Conservation (phyloP, 768 basidiomycete genomes). For the Lactarius evosmus region DNA sequence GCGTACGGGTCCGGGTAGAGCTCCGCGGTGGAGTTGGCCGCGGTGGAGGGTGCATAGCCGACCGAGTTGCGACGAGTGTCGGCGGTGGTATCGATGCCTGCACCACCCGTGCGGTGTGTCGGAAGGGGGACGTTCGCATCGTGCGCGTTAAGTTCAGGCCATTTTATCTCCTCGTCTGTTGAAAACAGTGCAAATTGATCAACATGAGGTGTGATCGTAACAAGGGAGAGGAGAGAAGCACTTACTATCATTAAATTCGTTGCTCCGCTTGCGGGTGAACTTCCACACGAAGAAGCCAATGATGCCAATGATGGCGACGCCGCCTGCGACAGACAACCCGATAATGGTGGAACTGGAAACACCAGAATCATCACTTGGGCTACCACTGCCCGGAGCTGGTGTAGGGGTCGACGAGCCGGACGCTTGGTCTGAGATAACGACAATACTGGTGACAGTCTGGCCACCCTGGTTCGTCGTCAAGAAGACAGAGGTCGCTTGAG, state of each 20-base stretch:
- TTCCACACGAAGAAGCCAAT: conserved; percentile 83
- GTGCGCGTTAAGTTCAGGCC: conserved; percentile 82
- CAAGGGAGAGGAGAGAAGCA: conserved; percentile 27
- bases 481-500: conserved; percentile 18
- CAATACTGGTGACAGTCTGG: conserved; percentile 31
- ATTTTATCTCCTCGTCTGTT: conserved; percentile 81
- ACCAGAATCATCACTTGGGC: conserved; percentile 35
- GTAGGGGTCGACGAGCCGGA: conserved; percentile 29
- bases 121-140: conserved; percentile 50
- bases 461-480: conserved; percentile 36
- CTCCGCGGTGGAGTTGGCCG: conserved; percentile 45
- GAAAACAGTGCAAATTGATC: conserved; percentile 17
- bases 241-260: conserved; percentile 73
- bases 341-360: conserved; percentile 70
- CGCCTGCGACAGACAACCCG: conserved; percentile 78
- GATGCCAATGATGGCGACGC: conserved; percentile 67
- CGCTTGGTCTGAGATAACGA: conserved; percentile 24
- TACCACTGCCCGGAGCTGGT: conserved; percentile 27
- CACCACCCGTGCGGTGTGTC: conserved; percentile 62
- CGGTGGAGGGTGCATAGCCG: conserved; percentile 46
- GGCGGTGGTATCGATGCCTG: conserved; percentile 69
- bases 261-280: conserved; percentile 73
- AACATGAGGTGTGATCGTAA: conserved; percentile 15
- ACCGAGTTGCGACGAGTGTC: conserved; percentile 49
- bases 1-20: conserved; percentile 69